These are phyloP conservation scores for Penium margaritaceum DNA, from an alignment of 139 green algal species.

Conservation along the genomic window DNA sequence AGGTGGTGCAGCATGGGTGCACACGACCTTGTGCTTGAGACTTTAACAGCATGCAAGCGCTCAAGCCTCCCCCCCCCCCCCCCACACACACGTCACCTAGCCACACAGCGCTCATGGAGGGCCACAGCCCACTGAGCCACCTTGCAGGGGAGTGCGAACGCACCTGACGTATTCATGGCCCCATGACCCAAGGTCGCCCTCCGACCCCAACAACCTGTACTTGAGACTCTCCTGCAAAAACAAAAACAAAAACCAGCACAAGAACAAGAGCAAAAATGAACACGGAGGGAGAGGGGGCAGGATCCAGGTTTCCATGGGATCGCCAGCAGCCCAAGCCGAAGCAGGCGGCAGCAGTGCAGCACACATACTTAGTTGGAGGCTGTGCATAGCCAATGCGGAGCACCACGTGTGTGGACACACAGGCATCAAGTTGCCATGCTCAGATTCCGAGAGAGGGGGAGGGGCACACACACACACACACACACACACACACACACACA, in stretches of 20 bases:
- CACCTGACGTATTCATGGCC: conserved; percentile 90
- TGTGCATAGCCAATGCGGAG: neutral
- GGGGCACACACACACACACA: neutral
- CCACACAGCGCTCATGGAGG: no score
- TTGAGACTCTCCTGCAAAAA: conserved; percentile 67
- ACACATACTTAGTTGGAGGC: neutral
- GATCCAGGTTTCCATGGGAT: neutral
- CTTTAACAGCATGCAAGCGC: no score
- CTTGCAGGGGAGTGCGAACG: neutral
- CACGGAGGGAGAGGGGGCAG: neutral
- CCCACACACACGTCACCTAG: no score
- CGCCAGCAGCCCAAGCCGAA: neutral
- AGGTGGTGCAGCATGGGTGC: no score
- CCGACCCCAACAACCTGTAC: conserved; percentile 65
- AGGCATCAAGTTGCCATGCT: no score
- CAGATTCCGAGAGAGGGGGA: no score
- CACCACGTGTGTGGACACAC: neutral
- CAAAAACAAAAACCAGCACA: neutral
- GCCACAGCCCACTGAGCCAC: no score
- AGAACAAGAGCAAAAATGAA: conserved; percentile 1
- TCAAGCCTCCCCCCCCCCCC: no score
- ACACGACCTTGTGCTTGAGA: no score
- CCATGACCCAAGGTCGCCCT: conserved; percentile 65
- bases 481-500: neutral
- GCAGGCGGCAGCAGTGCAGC: neutral